Base-by-base conservation (phyloP, 176 grass and related monocot genomes). In the Musa itinerans region DNA sequence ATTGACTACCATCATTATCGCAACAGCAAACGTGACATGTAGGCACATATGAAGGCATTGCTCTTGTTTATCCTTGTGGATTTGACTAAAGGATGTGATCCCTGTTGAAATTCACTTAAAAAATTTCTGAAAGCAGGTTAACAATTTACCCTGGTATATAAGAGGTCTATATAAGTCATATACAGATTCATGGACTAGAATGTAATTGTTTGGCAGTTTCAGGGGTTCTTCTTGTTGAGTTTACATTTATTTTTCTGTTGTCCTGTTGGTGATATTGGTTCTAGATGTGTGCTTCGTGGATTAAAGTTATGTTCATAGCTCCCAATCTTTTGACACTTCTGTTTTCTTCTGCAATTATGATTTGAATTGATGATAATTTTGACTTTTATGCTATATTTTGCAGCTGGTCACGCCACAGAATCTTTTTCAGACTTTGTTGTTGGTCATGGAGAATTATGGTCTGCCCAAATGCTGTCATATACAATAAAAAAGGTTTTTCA, bases 391-490 rank as follows among this genome's bases (percentile, higher is more conserved):
- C 66, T 61, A 77, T 61, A 65, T 17, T 85, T 82, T 93, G 85
- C 81, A 99, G 95, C 90, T 89, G 95, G 95, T 75, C 90, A 99
- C 81, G 90, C 84, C 22, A 99, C 95, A 27, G 90, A 99, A 81
- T 94, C 95, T 74, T 98, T 98, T 80, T 87, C 95, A 21, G 95
- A 99, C 75, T 99, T 99, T 67, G 88, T 99, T 81, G 95, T 94
- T 76, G 95, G 90, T 57, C 84, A 99, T 87, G 95, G 95, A 54
- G 95, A 99, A 43, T 84, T 99, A 83, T 99, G 95, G 95, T 99
- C 95, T 80, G 83, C 90, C 66, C 90, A 94, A 62, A 91, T 99
- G 90, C 51, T 99, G 62, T 94, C 88, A 1, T 89, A 84, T 87
- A 89, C 83, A 34, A 93, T 99, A 84, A 87, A 86, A 74, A 99